Evolutionary conservation across 2,329 filamentous ascomycete species (phyloP).

Genomic region (Colletotrichum sp.): DNA sequence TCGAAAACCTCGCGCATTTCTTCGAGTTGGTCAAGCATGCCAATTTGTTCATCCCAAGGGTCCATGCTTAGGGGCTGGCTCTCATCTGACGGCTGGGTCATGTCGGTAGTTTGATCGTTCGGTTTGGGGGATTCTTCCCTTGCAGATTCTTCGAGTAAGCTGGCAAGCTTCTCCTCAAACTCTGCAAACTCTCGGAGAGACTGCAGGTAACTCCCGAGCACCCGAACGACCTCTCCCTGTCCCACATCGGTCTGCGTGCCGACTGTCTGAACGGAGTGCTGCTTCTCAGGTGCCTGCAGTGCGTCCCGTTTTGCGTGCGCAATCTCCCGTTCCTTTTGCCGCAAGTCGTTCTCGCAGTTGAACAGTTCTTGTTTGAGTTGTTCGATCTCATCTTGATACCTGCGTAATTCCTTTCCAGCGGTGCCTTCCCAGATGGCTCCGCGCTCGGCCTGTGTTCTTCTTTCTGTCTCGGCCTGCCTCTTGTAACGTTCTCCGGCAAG

Average conservation of each 20-base stretch:
- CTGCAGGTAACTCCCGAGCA: background rate
- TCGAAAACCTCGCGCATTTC: background rate
- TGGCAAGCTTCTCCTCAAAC: background rate
- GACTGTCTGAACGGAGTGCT: background rate
- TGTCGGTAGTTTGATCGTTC: background rate
- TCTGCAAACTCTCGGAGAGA: background rate
- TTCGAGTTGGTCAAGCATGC: background rate
- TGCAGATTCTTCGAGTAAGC: background rate
- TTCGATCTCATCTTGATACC: background rate
- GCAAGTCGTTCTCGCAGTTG: background rate
- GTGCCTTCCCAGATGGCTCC: background rate
- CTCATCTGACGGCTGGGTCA: background rate
- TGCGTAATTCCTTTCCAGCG: background rate
- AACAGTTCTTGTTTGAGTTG: background rate
- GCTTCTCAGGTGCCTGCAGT: background rate
- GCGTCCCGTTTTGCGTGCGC: background rate
- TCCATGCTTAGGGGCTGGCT: background rate
- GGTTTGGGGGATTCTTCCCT: background rate
- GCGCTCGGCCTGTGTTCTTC: background rate
- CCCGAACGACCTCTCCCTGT: background rate
- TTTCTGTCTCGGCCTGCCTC: background rate
- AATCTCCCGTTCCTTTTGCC: background rate
- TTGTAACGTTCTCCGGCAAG: background rate
- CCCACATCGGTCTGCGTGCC: background rate
- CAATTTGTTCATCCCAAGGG: background rate